Base-by-base conservation (phyloP, 108 stramenopile genomes). In the Fragilaria radians region DNA sequence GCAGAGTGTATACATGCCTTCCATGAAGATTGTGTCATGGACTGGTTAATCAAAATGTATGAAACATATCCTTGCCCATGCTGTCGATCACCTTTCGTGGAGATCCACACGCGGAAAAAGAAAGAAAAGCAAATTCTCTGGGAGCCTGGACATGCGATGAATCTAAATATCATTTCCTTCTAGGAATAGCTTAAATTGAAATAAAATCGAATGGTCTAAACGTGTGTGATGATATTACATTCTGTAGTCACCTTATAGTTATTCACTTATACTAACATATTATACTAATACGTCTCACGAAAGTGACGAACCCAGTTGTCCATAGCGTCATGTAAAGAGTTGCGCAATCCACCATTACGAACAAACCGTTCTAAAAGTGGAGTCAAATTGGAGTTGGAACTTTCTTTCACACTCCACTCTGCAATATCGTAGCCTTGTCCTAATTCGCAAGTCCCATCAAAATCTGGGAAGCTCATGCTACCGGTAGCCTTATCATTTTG, bases 371-470 rank as follows among this genome's bases (percentile, higher is more conserved):
- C 83, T 54, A 88, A 62, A 52, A 86, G 36, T 11, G 82, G 89
- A 9, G 78, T 61, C 0, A 73, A 67, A 5, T 76, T 65, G 1
- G 70, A 58, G 28, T 74, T 70, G 66, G 56, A 73, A 62, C 66
- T 57, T 22, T 67, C 74, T n/a, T 85, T 78, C 51, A 92, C 84
- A 46, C 11, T 31, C 50, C 76, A 92, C 51, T 79, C 77, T 32
- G 69, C 63, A 23, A 82, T 74, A 58, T 92, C 90, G 59, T 92
- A 88, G 4, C 83, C 81, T 32, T 92, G 85, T 7, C 90, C 90
- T 25, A 86, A 47, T 47, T 73, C 86, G 45, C 78, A 73, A 0
- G 87, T 88, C n/a, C 90, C 90, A 68, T 92, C 90, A 59, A 92
- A 66, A 56, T 92, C 90, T 0, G 85, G 86, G 53, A 92, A 74